Conservation (phyloP, 768 basidiomycete species). For the Podaxis rugospora region DNA sequence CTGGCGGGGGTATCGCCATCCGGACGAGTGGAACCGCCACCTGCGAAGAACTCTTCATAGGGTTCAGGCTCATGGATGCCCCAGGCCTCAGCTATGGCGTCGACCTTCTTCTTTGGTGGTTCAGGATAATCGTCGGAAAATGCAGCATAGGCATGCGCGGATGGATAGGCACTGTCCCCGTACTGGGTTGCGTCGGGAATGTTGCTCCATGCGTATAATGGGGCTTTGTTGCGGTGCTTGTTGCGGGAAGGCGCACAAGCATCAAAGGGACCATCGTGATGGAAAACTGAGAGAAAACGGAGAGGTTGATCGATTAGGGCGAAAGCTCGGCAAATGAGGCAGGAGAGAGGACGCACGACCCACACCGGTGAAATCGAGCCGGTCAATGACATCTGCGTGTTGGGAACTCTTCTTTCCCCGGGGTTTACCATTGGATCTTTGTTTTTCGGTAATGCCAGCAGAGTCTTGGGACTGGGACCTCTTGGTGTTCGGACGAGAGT, state of each 20-base stretch:
- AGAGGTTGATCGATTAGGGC: constrained; percentile 17
- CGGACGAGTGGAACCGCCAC: constrained; percentile 50
- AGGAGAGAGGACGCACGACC: constrained; percentile 51
- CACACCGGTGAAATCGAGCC: constrained; percentile 81
- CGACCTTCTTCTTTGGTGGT: constrained; percentile 79
- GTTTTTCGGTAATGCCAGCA: constrained; percentile 29
- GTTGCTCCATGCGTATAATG: constrained; percentile 73
- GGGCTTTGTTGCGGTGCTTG: constrained; percentile 71
- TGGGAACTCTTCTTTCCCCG: constrained; percentile 67
- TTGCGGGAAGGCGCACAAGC: constrained; percentile 90
- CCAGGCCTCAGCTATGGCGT: constrained; percentile 90
- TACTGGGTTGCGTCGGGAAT: constrained; percentile 32
- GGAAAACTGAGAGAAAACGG: constrained; percentile 58
- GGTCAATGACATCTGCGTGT: constrained; percentile 88
- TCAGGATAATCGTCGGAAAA: constrained; percentile 51
- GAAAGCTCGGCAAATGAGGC: constrained; percentile 7
- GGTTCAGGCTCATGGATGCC: constrained; percentile 91
- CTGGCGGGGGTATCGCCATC: constrained; percentile 58
- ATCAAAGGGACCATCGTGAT: constrained; percentile 90
- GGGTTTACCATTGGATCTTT: constrained; percentile 37
- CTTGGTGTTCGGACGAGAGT: constrained; percentile 29
- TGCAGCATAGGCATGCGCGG: constrained; percentile 40
- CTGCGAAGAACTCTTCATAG: constrained; percentile 85
- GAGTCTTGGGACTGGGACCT: constrained; percentile 48
- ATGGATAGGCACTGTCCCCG: constrained; percentile 46